Evolutionary conservation across 108 stramenopile species (phyloP).

Genomic region (Cylindrotheca closterium): DNA sequence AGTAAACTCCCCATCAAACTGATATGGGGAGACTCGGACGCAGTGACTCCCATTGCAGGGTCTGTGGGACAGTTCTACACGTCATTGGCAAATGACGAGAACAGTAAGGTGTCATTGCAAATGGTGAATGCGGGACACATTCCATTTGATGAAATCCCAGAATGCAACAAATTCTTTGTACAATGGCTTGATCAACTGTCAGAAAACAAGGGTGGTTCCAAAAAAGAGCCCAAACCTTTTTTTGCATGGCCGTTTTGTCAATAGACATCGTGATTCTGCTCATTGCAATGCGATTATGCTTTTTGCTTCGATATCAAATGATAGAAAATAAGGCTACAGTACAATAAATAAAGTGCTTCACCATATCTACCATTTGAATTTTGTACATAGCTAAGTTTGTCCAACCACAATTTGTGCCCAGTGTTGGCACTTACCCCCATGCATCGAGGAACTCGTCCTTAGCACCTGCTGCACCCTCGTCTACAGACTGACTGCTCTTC

Average conservation of each 20-base stretch:
- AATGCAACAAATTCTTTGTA: constrained; percentile 42
- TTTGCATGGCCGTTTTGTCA: background rate
- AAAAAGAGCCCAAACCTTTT: background rate
- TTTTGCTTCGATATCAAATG: too few species aligned
- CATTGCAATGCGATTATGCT: too few species aligned
- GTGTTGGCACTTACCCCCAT: constrained; percentile 1
- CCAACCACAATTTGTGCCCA: background rate
- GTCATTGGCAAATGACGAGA: constrained; percentile 26
- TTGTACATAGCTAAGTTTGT: background rate
- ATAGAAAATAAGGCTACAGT: too few species aligned
- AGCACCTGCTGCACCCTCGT: background rate
- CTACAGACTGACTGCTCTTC: background rate
- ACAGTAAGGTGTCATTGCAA: constrained; percentile 37
- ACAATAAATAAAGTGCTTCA: too few species aligned
- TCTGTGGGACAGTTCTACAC: constrained; percentile 57
- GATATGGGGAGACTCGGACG: constrained; percentile 60
- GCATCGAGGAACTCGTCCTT: constrained; percentile 1
- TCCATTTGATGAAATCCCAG: constrained; percentile 66
- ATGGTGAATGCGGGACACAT: constrained; percentile 54
- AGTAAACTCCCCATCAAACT: constrained; percentile 50
- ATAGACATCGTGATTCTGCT: too few species aligned
- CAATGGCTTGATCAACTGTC: constrained; percentile 39
- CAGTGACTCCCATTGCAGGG: constrained; percentile 48
- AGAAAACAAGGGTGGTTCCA: background rate
- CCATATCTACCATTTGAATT: too few species aligned